phyloP scores from a whole-genome alignment of 2,329 filamentous ascomycete species.

The Aspergillus brunneoviolaceus region DNA sequence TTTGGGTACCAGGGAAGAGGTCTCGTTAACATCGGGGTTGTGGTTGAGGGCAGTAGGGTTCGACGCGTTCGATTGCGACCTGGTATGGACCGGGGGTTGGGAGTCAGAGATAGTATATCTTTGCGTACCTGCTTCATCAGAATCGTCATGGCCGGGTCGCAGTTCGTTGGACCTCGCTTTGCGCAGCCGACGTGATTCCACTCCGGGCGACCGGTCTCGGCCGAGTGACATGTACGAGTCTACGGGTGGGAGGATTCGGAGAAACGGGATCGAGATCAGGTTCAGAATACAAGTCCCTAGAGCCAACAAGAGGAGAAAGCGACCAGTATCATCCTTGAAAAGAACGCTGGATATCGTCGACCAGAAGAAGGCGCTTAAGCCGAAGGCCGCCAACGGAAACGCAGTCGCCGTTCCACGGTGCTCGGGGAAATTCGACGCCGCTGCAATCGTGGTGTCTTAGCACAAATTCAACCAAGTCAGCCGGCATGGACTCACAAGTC shows the following conservation, averaged over 20 bases:
- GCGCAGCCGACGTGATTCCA: conserved; percentile 34
- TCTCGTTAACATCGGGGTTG: conserved; percentile 63
- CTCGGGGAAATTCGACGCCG: conserved; percentile 86
- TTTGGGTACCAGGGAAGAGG: conserved; percentile 74
- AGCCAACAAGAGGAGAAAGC: conserved; percentile 77
- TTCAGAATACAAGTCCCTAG: conserved; percentile 75
- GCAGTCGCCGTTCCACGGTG: conserved; percentile 92
- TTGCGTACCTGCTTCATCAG: conserved; percentile 40
- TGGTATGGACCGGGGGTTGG: conserved; percentile 25
- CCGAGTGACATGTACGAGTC: conserved; percentile 46
- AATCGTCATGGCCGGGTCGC: conserved; percentile 23
- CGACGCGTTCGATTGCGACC: conserved; percentile 33
- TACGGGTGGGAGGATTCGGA: conserved; percentile 67
- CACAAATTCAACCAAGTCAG: neutral
- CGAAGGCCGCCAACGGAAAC: conserved; percentile 89
- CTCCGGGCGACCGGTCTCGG: conserved; percentile 26
- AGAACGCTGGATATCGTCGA: conserved; percentile 73
- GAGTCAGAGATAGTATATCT: conserved; percentile 32
- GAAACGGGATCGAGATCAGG: conserved; percentile 77
- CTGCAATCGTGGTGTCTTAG: conserved; percentile 43
- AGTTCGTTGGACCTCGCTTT: conserved; percentile 33
- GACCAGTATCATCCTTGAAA: conserved; percentile 79
- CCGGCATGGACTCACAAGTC: conserved; percentile 48
- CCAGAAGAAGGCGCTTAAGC: conserved; percentile 95
- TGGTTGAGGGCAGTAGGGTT: conserved; percentile 24